Evolutionary conservation across 257 asterid genomes (phyloP), one percentile per base, ranked within the genome.

Genomic region (Agastache rugosa): DNA sequence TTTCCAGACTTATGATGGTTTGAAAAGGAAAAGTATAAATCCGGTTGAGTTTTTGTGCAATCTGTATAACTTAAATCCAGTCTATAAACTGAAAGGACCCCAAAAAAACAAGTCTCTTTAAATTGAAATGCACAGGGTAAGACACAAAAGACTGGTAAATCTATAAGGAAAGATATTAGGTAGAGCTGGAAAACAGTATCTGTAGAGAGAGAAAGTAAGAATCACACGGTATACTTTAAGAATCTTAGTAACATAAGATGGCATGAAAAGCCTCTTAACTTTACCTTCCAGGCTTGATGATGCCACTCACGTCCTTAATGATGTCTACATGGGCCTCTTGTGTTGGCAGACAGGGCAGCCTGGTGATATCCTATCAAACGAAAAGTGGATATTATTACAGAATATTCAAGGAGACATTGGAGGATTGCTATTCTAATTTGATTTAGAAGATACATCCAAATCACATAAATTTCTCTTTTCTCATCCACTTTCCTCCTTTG

Each of bases 281-380:
- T 62, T 83, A 90, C 96, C 93, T 85, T 77, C 96, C 87, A 17
- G 96, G 96, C 78, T 81, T 79, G 63, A 90, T 83, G 80, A 80
- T 60, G 58, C 96, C 90, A 47, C 89, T 83, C 19, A 81, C 86
- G 67, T 77, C 86, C 20, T 84, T 73, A 35, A 86, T 76, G 72
- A 90, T 86, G 76, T 75, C 81, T 27, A 86, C 74, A 78, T 73
- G 85, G 58, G 88, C 80, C 62, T 68, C 66, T 62, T 78, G 87
- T 11, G 89, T 59, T 66, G 80, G 79, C 51, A 88, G 75, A 60
- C 92, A 83, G 12, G 91, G 85, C 82, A 90, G 72, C 85, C 84
- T 81, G 55, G 71, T 78, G 74, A 83, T 62, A 74, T 73, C 82
- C 96, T 90, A 79, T 73, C 4, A 29, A 84, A 45, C 41, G 20